phyloP scores from a whole-genome alignment of 768 basidiomycete species.

The Suillus ampliporus region DNA sequence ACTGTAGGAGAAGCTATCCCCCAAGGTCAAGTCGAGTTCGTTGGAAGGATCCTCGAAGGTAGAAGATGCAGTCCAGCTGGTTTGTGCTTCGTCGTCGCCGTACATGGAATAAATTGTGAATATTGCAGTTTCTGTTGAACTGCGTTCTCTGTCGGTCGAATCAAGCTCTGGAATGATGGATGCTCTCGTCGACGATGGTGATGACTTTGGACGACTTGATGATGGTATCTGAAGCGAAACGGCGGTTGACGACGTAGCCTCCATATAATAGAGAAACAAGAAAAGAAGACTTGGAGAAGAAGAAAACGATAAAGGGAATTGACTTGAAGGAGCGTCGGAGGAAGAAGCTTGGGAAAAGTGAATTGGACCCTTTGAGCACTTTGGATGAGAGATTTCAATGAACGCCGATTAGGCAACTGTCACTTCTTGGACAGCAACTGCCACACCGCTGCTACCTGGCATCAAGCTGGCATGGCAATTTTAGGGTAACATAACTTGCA shows the following conservation, averaged over 20 bases:
- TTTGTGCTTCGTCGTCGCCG: conserved; percentile 56
- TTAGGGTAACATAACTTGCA: neutral
- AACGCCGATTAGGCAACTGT: conserved; percentile 6
- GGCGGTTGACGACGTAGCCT: conserved; percentile 43
- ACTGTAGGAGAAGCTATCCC: conserved; percentile 40
- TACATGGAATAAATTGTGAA: conserved; percentile 91
- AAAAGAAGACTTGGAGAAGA: conserved; percentile 5
- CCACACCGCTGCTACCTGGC: neutral
- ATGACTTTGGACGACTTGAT: conserved; percentile 18
- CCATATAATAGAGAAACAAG: conserved; percentile 38
- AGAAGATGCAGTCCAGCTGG: conserved; percentile 53
- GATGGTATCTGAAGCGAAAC: conserved; percentile 41
- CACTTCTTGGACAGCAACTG: neutral
- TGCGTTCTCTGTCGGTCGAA: conserved; percentile 49
- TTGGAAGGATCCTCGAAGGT: conserved; percentile 44
- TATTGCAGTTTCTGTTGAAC: conserved; percentile 76
- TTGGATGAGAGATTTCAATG: conserved; percentile 7
- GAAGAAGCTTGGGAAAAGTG: conserved; percentile 8
- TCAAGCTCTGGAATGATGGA: conserved; percentile 43
- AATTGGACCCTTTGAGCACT: neutral
- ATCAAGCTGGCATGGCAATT: conserved; percentile 7
- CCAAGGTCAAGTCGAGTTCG: conserved; percentile 41
- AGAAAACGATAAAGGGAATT: conserved; percentile 4
- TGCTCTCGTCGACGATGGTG: conserved; percentile 34
- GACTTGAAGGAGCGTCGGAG: conserved; percentile 11